phyloP scores from a whole-genome alignment of 225 moss, liverwort and hornwort species.

The Pseudisothecium myosuroides region DNA sequence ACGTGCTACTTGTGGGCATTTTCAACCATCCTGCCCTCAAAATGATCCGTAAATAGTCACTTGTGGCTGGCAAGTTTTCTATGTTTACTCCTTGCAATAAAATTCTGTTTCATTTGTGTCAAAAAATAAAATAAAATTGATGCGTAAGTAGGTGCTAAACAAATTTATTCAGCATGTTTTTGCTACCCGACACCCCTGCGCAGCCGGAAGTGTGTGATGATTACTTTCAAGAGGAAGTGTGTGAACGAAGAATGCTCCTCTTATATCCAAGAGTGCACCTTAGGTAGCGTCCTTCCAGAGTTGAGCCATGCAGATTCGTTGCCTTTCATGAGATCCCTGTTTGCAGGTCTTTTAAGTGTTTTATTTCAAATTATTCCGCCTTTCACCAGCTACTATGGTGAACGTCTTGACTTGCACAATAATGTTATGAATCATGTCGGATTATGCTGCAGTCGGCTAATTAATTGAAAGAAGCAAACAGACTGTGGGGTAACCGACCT shows the following conservation, averaged over 20 bases:
- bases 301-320: background rate
- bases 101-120: too few species aligned
- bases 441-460: background rate
- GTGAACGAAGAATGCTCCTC: background rate
- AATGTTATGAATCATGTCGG: background rate
- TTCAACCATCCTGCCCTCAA: background rate
- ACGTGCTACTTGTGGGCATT: background rate
- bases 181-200: rapidly evolving
- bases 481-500: too few species aligned
- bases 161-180: background rate
- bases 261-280: too few species aligned
- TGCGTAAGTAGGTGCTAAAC: rapidly evolving
- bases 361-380: background rate
- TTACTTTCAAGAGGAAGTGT: background rate
- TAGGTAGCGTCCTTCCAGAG: too few species aligned
- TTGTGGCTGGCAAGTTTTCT: too few species aligned
- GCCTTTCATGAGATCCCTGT: background rate
- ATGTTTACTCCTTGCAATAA: too few species aligned
- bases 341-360: background rate
- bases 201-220: too few species aligned
- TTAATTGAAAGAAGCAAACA: background rate
- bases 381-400: background rate
- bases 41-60: too few species aligned
- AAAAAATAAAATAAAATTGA: too few species aligned
- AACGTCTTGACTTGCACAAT: background rate